Base-by-base conservation (phyloP, 352 stramenopile genomes). In the Plasmopara muralis region DNA sequence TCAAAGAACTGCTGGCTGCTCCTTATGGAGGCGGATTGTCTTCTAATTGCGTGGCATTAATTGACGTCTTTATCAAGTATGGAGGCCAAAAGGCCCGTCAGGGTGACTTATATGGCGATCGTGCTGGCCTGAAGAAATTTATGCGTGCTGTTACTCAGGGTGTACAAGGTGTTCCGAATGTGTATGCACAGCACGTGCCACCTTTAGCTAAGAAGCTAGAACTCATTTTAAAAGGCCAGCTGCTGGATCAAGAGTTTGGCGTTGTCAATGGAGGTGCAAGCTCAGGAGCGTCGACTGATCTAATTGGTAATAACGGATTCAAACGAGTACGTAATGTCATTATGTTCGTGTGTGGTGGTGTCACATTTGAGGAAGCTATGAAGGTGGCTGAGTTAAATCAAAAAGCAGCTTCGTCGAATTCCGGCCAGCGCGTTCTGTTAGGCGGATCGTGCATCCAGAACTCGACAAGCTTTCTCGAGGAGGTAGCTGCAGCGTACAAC, bases 311-410 rank as follows among this genome's bases (percentile, higher is more conserved):
- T 42, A 77, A 98, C 1, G 75, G 98, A 12, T 85, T 98, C 60
- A 95, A 98, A 56, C 98, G 95, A 4, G 78, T 99, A 29, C 70
- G 85, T 50, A 90, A 98, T 63, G 86, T 99, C 29, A 93, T 99
- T 55, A 87, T 99, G 43, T 99, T 98, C 66, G 96, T 99, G 71
- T 93, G 97, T 13, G 97, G 97, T 50, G 97, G 97, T 53, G 89
- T 92, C 28, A 99, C 97, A 8, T 99, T 98, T 64, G 97, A 99
- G 69, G 97, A 99, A 75, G 93, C 95, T n/a, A 95, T 86, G 48
- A 98, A 98, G 60, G 88, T 99, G 40, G 91, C 79, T 18, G 89
- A 98, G 63, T 88, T 99, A 49, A 99, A 99, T 67, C 66, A 90
- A 61, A 87, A 87, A 50, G 63, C 85, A 20, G 76, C 70, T 4